Percentiles rank a stretch among this genome's conserved stretches.
phyloP scores from a whole-genome alignment of 495 filamentous ascomycete species.

The Talaromyces thailandensis region DNA sequence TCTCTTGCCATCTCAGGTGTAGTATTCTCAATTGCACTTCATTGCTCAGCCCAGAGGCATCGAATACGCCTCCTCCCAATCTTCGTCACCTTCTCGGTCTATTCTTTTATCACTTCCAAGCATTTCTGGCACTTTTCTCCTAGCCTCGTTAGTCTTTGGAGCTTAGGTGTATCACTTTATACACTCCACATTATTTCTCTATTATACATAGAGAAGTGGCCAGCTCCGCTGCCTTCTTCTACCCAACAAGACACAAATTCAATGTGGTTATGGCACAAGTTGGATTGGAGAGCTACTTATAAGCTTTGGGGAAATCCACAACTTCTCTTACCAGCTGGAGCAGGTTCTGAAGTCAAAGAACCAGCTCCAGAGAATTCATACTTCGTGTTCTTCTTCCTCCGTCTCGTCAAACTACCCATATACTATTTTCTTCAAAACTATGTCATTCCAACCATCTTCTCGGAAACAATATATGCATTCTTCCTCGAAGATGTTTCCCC shows the following conservation, averaged over 20 bases:
- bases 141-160: neutral
- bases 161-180: neutral
- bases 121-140: neutral
- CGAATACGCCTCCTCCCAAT: neutral
- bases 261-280: neutral
- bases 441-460: constrained; percentile 9
- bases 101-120: neutral
- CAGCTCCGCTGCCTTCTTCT: neutral
- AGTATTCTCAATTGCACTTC: neutral
- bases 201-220: neutral
- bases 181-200: neutral
- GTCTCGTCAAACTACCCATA: constrained; percentile 10
- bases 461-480: constrained; percentile 8
- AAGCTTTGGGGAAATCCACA: constrained; percentile 14
- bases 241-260: neutral
- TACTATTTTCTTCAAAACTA: constrained; percentile 8
- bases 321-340: constrained; percentile 5
- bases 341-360: neutral
- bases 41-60: neutral
- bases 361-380: neutral
- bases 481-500: constrained; percentile 10
- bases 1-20: neutral
- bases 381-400: constrained; percentile 7
- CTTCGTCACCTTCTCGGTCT: neutral
- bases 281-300: constrained; percentile 1